Evolutionary conservation across 805 yeast genomes (phyloP), one percentile per base, ranked within the genome.

Genomic region (Candida dendrica): DNA sequence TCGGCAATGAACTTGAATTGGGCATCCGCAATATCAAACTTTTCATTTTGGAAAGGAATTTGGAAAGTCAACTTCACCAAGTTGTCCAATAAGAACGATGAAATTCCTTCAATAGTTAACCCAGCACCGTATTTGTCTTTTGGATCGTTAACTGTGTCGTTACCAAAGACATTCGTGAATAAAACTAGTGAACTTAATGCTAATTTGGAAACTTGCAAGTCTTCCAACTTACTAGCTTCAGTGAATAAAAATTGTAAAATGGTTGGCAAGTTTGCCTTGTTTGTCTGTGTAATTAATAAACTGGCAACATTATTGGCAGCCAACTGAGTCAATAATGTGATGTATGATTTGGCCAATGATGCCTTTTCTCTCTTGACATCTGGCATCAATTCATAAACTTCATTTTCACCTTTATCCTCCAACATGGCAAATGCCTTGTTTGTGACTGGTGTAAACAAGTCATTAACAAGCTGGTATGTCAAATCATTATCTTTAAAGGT

Each of bases 301-400:
- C 95, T 82, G 15, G 91, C 79, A 50, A 81, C 77, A 55, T 85
- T 82, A 64, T 93, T 95, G 47, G 84, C 74, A 16, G 85, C 72
- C 34, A 93, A 63, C 17, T 84, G 73, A 52, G 82, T 76, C 38
- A 93, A 56, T 48, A 90, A 75, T 16, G 78, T 75, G 58, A 86
- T 74, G 50, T 82, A 80, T 9, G 88, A 72, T 50, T 79, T 81
- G 51, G 85, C 84, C 55, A 91, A 66, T 35, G 74, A 71, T 39
- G 75, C 64, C 53, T 79, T 78, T 41, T 84, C 91, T 46, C 88
- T 69, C 24, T 59, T 72, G 35, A 81, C 67, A 55, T 86, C 88
- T 1, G 90, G 82, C 39, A 68, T 60, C 34, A 54, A 33, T 30
- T 55, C 59, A 42, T 52, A 55, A 19, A 51, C 53, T n/a, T 64